These are phyloP conservation scores for Stagonosporopsis tanaceti DNA, from an alignment of 2,329 filamentous ascomycete species.

Conservation along the genomic window DNA sequence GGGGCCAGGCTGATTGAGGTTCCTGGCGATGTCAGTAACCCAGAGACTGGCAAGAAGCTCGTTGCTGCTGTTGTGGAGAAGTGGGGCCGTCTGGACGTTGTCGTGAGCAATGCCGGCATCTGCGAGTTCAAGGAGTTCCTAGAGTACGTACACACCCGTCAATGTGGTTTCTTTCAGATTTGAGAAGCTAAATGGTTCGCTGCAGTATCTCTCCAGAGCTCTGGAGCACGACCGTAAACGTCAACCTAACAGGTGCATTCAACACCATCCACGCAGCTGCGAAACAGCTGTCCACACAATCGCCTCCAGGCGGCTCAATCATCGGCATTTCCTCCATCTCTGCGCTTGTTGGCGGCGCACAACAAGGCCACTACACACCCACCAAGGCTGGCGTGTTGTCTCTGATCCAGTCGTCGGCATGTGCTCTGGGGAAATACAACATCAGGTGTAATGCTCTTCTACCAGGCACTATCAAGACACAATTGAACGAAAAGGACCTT, in stretches of 20 bases:
- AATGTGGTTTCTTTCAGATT: neutral
- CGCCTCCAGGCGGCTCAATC: slow-evolving; percentile 75
- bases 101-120: slow-evolving; percentile 88
- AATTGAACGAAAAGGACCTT: slow-evolving; percentile 84
- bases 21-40: slow-evolving; percentile 78
- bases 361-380: slow-evolving; percentile 83
- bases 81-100: slow-evolving; percentile 68
- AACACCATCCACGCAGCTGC: slow-evolving; percentile 86
- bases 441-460: slow-evolving; percentile 86
- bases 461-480: slow-evolving; percentile 83
- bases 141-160: slow-evolving; percentile 56
- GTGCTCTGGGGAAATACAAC: slow-evolving; percentile 76
- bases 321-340: slow-evolving; percentile 78
- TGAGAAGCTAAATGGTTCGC: neutral
- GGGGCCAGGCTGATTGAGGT: slow-evolving; percentile 66
- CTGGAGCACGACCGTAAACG: slow-evolving; percentile 74
- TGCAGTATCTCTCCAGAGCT: slow-evolving; percentile 71
- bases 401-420: slow-evolving; percentile 84
- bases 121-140: slow-evolving; percentile 90
- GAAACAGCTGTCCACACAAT: slow-evolving; percentile 75
- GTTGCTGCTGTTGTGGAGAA: slow-evolving; percentile 70
- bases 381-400: slow-evolving; percentile 84
- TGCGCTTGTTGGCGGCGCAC: slow-evolving; percentile 78
- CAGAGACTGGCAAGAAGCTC: slow-evolving; percentile 73
- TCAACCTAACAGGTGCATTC: slow-evolving; percentile 89